Evolutionary conservation across 108 stramenopile genomes (phyloP).

Genomic region (Pinguiococcus pyrenoidosus): DNA sequence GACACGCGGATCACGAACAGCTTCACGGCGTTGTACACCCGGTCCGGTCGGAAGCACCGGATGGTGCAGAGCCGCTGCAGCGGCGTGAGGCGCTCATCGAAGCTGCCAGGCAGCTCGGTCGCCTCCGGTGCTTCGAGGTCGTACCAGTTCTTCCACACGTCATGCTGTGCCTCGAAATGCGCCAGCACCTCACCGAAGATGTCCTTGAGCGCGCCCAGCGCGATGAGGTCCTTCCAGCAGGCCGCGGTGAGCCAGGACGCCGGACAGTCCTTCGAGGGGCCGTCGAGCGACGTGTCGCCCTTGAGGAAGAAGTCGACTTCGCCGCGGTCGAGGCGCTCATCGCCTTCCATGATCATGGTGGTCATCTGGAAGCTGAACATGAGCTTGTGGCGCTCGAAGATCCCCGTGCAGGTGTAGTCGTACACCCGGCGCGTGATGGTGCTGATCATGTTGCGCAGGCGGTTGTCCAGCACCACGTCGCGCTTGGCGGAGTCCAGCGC

Average conservation of each 20-base stretch:
- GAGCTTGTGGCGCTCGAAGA: constrained; percentile 60
- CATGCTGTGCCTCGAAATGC: constrained; percentile 16
- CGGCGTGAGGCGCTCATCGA: constrained; percentile 5
- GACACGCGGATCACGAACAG: constrained; percentile 36
- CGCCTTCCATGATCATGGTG: constrained; percentile 48
- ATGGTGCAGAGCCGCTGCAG: constrained; percentile 41
- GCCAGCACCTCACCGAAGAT: constrained; percentile 12
- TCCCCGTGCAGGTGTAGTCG: constrained; percentile 58
- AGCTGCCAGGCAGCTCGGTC: constrained; percentile 26
- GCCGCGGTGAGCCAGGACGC: constrained; percentile 34
- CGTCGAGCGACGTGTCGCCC: constrained; percentile 47
- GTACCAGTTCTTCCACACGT: constrained; percentile 47
- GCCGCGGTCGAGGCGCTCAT: constrained; percentile 27
- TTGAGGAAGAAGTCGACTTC: constrained; percentile 56
- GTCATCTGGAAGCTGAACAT: constrained; percentile 52
- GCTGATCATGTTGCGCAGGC: constrained; percentile 45
- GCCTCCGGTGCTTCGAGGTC: constrained; percentile 50
- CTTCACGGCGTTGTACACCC: constrained; percentile 55
- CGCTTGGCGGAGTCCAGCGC: constrained; percentile 44
- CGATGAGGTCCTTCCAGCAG: constrained; percentile 51
- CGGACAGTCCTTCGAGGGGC: constrained; percentile 14
- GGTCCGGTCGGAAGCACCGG: constrained; percentile 47
- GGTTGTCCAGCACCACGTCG: constrained; percentile 40
- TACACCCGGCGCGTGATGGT: constrained; percentile 43
- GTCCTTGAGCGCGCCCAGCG: constrained; percentile 21